Conservation (phyloP, 345 rosid genomes). For the Ceriops tagal region DNA sequence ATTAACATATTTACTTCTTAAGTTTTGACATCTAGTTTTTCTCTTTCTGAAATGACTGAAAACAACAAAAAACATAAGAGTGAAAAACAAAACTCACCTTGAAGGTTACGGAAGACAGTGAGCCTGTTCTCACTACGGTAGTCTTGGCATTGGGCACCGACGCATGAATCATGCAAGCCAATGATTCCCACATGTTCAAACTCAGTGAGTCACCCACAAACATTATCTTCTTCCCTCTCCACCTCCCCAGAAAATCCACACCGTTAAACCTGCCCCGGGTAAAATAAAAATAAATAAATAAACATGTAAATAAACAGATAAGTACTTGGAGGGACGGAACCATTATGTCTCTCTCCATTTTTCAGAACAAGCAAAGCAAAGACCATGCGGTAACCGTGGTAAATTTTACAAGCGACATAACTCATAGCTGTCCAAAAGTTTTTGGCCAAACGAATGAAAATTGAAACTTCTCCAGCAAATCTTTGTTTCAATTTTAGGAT, state of each 20-base stretch:
- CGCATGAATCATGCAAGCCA: constrained; percentile 87
- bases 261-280: constrained; percentile 61
- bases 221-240: constrained; percentile 90
- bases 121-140: constrained; percentile 37
- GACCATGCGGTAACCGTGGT: too few species aligned
- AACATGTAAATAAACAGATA: too few species aligned
- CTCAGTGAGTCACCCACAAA: constrained; percentile 99
- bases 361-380: too few species aligned
- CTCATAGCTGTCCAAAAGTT: too few species aligned
- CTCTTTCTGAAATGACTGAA: neutral
- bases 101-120: constrained; percentile 61
- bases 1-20: too few species aligned
- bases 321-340: too few species aligned
- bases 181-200: constrained; percentile 96
- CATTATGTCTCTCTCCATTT: too few species aligned
- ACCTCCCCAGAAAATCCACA: constrained; percentile 53
- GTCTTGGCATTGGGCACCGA: constrained; percentile 72
- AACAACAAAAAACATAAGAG: neutral
- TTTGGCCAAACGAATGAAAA: neutral
- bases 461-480: neutral
- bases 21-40: too few species aligned
- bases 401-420: too few species aligned
- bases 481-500: neutral
- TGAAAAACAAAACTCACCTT: constrained; percentile 38
- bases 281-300: neutral